phyloP scores from a whole-genome alignment of 306 rosid species.

The Vigna nakashimae region DNA sequence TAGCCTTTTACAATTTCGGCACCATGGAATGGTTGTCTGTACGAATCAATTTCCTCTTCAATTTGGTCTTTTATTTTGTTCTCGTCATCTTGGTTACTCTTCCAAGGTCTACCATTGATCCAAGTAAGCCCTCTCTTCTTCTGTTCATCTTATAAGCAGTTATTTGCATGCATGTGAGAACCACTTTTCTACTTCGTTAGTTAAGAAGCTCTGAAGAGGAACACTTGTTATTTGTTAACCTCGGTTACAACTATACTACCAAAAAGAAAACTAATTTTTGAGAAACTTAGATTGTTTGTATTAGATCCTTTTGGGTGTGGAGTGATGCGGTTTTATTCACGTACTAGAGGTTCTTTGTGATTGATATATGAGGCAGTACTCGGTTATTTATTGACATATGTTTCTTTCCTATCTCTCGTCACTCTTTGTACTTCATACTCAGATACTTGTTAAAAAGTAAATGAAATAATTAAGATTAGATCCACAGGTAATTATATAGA shows the following conservation, averaged over 20 bases:
- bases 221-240: not conserved
- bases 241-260: not conserved
- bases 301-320: slow-evolving; percentile 4
- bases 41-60: slow-evolving; percentile 80
- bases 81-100: slow-evolving; percentile 71
- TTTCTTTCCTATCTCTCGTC: not conserved
- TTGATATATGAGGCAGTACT: not conserved
- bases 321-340: slow-evolving; percentile 4
- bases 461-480: slow-evolving; percentile 13
- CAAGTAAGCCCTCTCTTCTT: slow-evolving; percentile 60
- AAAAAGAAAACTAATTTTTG: slow-evolving; percentile 1
- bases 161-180: slow-evolving; percentile 22
- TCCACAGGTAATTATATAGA: not conserved
- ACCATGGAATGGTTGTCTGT: slow-evolving; percentile 90
- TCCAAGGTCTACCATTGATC: slow-evolving; percentile 75
- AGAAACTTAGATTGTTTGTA: not conserved
- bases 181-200: not conserved
- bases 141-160: slow-evolving; percentile 12
- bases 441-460: not conserved
- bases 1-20: slow-evolving; percentile 78
- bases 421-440: not conserved
- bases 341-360: not conserved
- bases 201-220: slow-evolving; percentile 1
- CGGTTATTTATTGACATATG: not conserved
- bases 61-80: slow-evolving; percentile 68